Conservation (phyloP, 805 yeast genomes). For the Debaryomyces castellii region DNA sequence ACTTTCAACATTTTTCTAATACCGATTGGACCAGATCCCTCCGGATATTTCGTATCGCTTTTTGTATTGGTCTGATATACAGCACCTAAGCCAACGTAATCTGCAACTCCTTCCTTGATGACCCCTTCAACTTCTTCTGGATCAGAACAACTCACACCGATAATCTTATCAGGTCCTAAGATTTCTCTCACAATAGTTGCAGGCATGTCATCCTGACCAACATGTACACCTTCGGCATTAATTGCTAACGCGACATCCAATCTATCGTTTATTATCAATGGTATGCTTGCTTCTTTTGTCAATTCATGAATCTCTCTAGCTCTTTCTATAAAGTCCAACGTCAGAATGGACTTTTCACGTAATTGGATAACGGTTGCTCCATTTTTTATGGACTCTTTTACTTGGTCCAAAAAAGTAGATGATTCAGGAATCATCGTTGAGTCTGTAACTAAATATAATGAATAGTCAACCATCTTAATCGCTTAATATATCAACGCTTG, state of each 20-base stretch:
- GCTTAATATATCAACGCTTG: background rate
- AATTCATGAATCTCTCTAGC: constrained; percentile 62
- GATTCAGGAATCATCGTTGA: constrained; percentile 65
- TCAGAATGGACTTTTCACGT: constrained; percentile 73
- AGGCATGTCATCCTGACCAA: constrained; percentile 89
- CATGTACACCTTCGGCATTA: constrained; percentile 89
- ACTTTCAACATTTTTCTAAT: constrained; percentile 52
- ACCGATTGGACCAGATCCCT: constrained; percentile 62
- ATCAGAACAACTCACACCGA: constrained; percentile 75
- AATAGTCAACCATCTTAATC: constrained; percentile 41
- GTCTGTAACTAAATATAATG: constrained; percentile 79
- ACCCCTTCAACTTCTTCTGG: constrained; percentile 56
- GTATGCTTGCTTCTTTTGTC: constrained; percentile 61
- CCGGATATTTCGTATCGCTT: constrained; percentile 50
- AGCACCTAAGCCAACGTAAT: constrained; percentile 85
- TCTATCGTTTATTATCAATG: constrained; percentile 82
- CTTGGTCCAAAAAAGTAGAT: constrained; percentile 55
- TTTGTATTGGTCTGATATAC: constrained; percentile 76
- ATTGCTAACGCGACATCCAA: constrained; percentile 87
- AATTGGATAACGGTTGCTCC: constrained; percentile 84
- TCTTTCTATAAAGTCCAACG: constrained; percentile 61
- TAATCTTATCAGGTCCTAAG: constrained; percentile 70
- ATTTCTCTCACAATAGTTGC: constrained; percentile 56
- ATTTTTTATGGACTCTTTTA: constrained; percentile 57
- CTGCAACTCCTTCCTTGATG: constrained; percentile 51